Evolutionary conservation across 2,329 filamentous ascomycete species (phyloP).

Genomic region (Xylaria sp.): DNA sequence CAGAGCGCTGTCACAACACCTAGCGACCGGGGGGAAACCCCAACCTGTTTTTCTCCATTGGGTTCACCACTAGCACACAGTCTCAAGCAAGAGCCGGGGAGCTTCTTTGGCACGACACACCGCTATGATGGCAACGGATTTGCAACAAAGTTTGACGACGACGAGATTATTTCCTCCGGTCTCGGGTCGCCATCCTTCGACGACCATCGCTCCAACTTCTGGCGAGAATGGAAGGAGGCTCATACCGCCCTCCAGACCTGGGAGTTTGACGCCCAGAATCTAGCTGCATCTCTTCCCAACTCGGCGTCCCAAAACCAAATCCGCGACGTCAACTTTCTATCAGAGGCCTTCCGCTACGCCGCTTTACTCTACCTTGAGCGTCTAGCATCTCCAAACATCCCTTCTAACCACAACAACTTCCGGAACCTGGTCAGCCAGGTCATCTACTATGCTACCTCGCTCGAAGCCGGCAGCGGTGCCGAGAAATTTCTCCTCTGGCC

Average conservation of each 20-base stretch:
- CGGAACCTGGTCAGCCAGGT: conserved; percentile 85
- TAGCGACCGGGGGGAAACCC: conserved; percentile 42
- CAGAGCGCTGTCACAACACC: conserved; percentile 50
- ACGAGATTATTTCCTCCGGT: conserved; percentile 60
- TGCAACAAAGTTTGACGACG: conserved; percentile 63
- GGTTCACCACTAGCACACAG: conserved; percentile 55
- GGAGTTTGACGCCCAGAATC: conserved; percentile 72
- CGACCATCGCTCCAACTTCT: conserved; percentile 75
- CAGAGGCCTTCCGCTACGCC: conserved; percentile 89
- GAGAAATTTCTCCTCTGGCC: conserved; percentile 96
- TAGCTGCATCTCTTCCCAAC: conserved; percentile 61
- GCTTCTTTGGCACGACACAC: conserved; percentile 65
- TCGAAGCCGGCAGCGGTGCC: conserved; percentile 75
- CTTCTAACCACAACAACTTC: conserved; percentile 79
- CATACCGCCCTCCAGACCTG: conserved; percentile 80
- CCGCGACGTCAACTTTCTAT: conserved; percentile 81
- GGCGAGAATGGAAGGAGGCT: conserved; percentile 86
- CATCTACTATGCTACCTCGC: conserved; percentile 82
- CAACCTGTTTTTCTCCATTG: conserved; percentile 51
- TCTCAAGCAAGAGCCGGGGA: conserved; percentile 55
- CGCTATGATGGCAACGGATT: conserved; percentile 76
- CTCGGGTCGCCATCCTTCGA: conserved; percentile 57
- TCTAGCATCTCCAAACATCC: conserved; percentile 78
- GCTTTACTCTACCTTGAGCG: conserved; percentile 91
- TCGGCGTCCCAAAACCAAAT: conserved; percentile 69